Conservation (phyloP, 495 filamentous ascomycete genomes). For the Bacidia gigantensis region DNA sequence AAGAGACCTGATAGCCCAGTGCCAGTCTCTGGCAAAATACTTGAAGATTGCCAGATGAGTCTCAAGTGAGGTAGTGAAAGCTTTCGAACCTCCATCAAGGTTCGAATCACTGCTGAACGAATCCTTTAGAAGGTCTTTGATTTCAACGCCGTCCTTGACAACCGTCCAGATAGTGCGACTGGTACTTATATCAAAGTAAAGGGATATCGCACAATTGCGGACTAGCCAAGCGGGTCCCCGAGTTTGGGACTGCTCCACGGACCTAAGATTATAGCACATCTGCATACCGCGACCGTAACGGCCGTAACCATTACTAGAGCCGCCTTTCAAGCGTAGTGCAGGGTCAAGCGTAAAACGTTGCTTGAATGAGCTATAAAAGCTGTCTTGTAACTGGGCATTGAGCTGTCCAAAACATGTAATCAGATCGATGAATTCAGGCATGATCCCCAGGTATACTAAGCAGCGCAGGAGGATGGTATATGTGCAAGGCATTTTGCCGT, state of each 20-base stretch:
- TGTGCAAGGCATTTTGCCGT: not conserved
- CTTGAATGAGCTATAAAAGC: not conserved
- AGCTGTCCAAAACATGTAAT: not conserved
- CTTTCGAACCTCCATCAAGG: too few relatives aligned
- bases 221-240: slow-evolving; percentile 2
- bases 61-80: slow-evolving; percentile 24
- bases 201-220: slow-evolving; percentile 28
- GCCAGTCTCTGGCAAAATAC: slow-evolving; percentile 33
- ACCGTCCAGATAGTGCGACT: slow-evolving; percentile 26
- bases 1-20: slow-evolving; percentile 30
- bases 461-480: not conserved
- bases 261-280: not conserved
- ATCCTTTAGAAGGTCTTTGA: slow-evolving; percentile 23
- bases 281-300: not conserved
- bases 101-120: not conserved
- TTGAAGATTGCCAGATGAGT: slow-evolving; percentile 30
- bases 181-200: slow-evolving; percentile 30
- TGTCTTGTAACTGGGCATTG: not conserved
- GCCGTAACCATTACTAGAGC: too few relatives aligned
- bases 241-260: not conserved
- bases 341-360: not conserved
- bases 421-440: not conserved
- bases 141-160: slow-evolving; percentile 27
- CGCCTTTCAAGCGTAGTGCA: too few relatives aligned
- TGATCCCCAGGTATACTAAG: not conserved